phyloP scores from a whole-genome alignment of 805 yeast species.

The Kodamaea lidongshanica region DNA sequence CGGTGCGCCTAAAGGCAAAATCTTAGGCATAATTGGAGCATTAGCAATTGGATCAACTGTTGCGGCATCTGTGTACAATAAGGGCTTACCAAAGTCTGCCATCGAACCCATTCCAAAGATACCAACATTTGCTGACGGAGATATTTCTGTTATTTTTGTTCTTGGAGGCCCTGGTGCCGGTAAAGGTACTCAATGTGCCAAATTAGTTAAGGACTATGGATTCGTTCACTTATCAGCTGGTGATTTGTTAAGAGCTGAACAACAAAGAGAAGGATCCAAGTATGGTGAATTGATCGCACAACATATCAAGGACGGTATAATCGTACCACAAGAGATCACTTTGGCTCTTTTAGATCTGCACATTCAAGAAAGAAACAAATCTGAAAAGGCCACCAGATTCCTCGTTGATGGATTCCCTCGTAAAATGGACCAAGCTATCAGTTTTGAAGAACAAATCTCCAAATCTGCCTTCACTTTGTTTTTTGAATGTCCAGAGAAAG shows the following conservation, averaged over 20 bases:
- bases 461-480: slow-evolving; percentile 65
- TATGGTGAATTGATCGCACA: slow-evolving; percentile 81
- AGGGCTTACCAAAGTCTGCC: slow-evolving; percentile 38
- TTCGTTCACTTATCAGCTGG: slow-evolving; percentile 96
- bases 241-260: slow-evolving; percentile 89
- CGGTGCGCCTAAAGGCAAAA: slow-evolving; percentile 17
- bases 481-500: slow-evolving; percentile 75
- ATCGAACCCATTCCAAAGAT: slow-evolving; percentile 33
- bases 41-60: slow-evolving; percentile 50
- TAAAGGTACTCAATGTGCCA: slow-evolving; percentile 93
- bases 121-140: slow-evolving; percentile 53
- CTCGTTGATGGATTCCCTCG: slow-evolving; percentile 96
- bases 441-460: slow-evolving; percentile 77
- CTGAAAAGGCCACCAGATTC: slow-evolving; percentile 54
- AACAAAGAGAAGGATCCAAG: slow-evolving; percentile 70
- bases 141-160: slow-evolving; percentile 79
- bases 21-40: slow-evolving; percentile 29
- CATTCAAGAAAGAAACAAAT: slow-evolving; percentile 45
- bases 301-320: slow-evolving; percentile 78
- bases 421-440: slow-evolving; percentile 94
- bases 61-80: slow-evolving; percentile 37
- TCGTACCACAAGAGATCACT: slow-evolving; percentile 92
- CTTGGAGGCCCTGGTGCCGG: slow-evolving; percentile 98
- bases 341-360: slow-evolving; percentile 78
- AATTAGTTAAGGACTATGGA: slow-evolving; percentile 69